Percentiles rank a stretch among this genome's conserved stretches.
These are phyloP conservation scores for Globisporangium carolinianum DNA, from an alignment of 352 stramenopile species.

Conservation along the genomic window DNA sequence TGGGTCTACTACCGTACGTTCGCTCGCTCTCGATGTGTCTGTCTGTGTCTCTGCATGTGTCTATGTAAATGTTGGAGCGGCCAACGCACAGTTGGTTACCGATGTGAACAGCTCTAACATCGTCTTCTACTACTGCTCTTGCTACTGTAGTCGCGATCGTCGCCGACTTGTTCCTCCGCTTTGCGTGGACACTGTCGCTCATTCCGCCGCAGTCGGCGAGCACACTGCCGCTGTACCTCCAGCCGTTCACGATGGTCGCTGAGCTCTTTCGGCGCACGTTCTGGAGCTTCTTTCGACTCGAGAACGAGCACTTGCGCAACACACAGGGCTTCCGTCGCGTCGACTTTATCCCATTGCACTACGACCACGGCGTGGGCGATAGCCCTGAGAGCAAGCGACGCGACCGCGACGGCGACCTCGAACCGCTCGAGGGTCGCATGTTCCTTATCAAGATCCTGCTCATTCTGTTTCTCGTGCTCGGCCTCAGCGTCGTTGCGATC, in stretches of 20 bases:
- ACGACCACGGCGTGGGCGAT: constrained; percentile 57
- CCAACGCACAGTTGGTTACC: no score
- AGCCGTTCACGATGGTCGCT: constrained; percentile 81
- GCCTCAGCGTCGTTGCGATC: constrained; percentile 42
- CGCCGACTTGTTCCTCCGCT: constrained; percentile 71
- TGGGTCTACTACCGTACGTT: constrained; percentile 64
- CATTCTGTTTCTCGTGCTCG: constrained; percentile 35
- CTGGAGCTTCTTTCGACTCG: constrained; percentile 82
- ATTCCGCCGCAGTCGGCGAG: constrained; percentile 57
- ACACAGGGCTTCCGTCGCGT: constrained; percentile 78
- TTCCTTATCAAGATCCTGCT: constrained; percentile 48
- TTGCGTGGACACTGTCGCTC: constrained; percentile 77
- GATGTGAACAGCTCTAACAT: not conserved
- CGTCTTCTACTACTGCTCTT: not conserved
- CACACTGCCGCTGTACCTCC: constrained; percentile 65
- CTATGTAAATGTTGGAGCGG: not conserved
- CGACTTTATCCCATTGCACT: constrained; percentile 81
- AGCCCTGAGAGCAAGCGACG: constrained; percentile 2
- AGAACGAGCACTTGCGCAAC: constrained; percentile 85
- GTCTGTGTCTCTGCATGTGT: not conserved
- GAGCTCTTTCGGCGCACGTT: constrained; percentile 82
- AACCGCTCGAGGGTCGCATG: constrained; percentile 35
- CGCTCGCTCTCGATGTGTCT: not conserved
- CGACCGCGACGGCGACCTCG: constrained; percentile 25
- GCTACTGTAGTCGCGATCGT: constrained; percentile 43